Evolutionary conservation across 192 early-diverging fungal species (phyloP).

Genomic region (Glomus cerebriforme): DNA sequence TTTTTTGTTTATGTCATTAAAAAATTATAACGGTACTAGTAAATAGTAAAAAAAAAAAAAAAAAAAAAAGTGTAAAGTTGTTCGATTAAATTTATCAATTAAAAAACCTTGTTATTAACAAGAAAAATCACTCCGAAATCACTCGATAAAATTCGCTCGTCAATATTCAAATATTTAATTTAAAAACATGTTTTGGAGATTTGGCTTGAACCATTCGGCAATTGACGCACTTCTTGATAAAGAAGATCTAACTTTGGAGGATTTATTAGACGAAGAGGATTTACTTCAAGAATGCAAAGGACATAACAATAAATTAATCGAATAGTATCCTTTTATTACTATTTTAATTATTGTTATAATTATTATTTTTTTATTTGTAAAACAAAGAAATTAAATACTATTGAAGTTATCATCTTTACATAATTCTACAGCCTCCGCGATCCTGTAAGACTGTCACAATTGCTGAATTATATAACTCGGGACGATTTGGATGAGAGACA

Average conservation of each 20-base stretch:
- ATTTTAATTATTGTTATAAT: not conserved
- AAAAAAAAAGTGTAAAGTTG: too few relatives aligned
- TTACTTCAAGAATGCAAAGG: constrained; percentile 93
- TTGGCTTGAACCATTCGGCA: constrained; percentile 90
- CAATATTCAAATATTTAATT: not conserved
- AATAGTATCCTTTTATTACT: constrained; percentile 61
- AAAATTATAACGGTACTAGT: too few relatives aligned
- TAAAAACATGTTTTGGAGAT: constrained; percentile 84
- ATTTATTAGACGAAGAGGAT: constrained; percentile 90
- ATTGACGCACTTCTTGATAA: constrained; percentile 92
- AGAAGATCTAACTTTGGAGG: constrained; percentile 86
- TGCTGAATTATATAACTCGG: constrained; percentile 81
- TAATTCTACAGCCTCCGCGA: constrained; percentile 64
- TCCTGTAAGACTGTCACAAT: constrained; percentile 70
- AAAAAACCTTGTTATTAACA: too few relatives aligned
- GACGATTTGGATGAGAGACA: constrained; percentile 83
- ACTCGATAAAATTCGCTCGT: too few relatives aligned
- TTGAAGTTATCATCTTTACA: not conserved
- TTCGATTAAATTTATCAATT: too few relatives aligned
- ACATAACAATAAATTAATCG: constrained; percentile 88
- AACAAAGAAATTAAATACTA: not conserved
- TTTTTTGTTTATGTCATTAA: too few relatives aligned
- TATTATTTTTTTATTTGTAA: too few relatives aligned
- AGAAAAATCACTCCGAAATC: too few relatives aligned
- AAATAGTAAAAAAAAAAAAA: too few relatives aligned